These are phyloP conservation scores for Neocatenulostroma microsporum DNA, from an alignment of 2,329 filamentous ascomycete genomes.

Conservation along the genomic window DNA sequence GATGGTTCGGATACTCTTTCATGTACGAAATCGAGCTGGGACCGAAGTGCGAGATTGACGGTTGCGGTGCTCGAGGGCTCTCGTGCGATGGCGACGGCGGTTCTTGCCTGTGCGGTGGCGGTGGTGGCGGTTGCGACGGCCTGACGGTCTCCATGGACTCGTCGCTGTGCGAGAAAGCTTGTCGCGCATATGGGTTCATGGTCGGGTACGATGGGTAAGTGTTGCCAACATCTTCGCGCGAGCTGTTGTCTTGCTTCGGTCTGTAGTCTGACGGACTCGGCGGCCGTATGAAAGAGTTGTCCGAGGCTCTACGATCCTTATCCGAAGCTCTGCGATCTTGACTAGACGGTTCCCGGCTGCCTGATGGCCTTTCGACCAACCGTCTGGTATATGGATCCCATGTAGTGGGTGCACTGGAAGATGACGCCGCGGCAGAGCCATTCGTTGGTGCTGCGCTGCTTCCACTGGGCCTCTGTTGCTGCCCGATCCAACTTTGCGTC, in stretches of 20 bases:
- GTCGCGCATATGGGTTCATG: conserved; percentile 18
- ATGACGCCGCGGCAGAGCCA: too few relatives aligned
- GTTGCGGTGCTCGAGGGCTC: conserved; percentile 10
- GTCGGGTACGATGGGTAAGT: conserved; percentile 28
- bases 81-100: conserved; percentile 8
- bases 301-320: conserved; percentile 17
- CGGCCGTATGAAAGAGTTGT: conserved; percentile 20
- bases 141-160: conserved; percentile 21
- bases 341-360: conserved; percentile 1
- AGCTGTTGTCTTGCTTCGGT: conserved; percentile 13
- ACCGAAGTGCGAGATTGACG: conserved; percentile 16
- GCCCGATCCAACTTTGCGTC: conserved; percentile 51
- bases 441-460: conserved; percentile 3
- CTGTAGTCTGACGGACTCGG: conserved; percentile 27
- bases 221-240: conserved; percentile 15
- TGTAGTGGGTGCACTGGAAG: too few relatives aligned
- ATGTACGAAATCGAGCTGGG: conserved; percentile 34
- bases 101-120: conserved; percentile 7
- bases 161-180: conserved; percentile 21
- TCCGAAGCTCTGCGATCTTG: too few relatives aligned
- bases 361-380: conserved; percentile 20
- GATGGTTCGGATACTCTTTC: conserved; percentile 42
- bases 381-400: conserved; percentile 31
- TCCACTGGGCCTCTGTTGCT: conserved; percentile 9
- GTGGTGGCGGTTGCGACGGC: conserved; percentile 15